These are phyloP conservation scores for Tulasnella sp. DNA, from an alignment of 768 basidiomycete genomes.

Conservation along the genomic window DNA sequence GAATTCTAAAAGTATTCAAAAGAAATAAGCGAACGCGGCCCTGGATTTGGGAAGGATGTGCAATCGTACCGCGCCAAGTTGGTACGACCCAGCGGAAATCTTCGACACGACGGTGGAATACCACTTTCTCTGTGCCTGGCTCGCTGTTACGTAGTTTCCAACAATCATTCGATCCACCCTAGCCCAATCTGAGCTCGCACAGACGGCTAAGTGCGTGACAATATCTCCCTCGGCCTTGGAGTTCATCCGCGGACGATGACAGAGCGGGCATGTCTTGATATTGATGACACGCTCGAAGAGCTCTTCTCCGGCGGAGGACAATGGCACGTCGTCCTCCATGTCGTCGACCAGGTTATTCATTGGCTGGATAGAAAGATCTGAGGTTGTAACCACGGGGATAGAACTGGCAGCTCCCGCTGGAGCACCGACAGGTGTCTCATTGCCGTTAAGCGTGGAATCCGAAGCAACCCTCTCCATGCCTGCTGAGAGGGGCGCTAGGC, in stretches of 20 bases:
- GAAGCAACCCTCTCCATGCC: background rate
- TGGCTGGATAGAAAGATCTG: background rate
- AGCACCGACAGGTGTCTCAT: background rate
- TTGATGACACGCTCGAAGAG: constrained; percentile 82
- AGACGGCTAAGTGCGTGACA: constrained; percentile 92
- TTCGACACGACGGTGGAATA: constrained; percentile 83
- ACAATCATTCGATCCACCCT: constrained; percentile 83
- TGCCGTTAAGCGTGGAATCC: background rate
- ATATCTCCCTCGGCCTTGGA: constrained; percentile 89
- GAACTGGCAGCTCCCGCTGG: background rate
- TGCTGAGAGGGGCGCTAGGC: background rate
- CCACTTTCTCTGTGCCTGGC: constrained; percentile 96
- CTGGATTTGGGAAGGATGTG: background rate
- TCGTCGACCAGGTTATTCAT: background rate
- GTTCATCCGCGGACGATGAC: constrained; percentile 76
- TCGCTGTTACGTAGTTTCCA: constrained; percentile 87
- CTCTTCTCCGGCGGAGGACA: constrained; percentile 24
- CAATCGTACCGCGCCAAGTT: constrained; percentile 63
- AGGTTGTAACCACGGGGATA: background rate
- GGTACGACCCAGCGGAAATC: constrained; percentile 78
- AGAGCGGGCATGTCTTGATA: constrained; percentile 87
- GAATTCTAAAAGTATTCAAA: constrained; percentile 55
- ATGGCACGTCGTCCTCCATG: background rate
- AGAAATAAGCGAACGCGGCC: background rate
- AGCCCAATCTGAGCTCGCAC: constrained; percentile 88